Percentiles rank a stretch among this genome's conserved stretches.
Evolutionary conservation across 371 early-diverging fungal genomes (phyloP).

Genomic region (Conidiobolus incongruus): DNA sequence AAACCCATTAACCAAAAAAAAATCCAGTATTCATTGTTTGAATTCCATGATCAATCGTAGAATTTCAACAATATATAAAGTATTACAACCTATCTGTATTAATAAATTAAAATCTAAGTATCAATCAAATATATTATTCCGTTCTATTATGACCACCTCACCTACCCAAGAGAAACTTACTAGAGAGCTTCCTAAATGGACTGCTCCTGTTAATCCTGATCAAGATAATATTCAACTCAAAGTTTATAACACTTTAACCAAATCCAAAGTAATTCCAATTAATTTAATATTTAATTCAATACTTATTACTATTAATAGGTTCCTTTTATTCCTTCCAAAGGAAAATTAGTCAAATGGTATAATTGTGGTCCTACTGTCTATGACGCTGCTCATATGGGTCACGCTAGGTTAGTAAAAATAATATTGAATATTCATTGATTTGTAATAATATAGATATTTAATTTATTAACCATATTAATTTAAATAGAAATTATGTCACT

Average conservation of each 20-base stretch:
- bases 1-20: too few species aligned
- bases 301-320: constrained; percentile 21
- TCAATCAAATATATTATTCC: too few species aligned
- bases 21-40: too few species aligned
- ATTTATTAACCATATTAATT: constrained; percentile 2
- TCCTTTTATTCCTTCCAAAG: constrained; percentile 60
- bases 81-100: too few species aligned
- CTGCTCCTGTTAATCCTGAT: too few species aligned
- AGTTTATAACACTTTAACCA: constrained; percentile 57
- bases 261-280: constrained; percentile 22
- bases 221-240: constrained; percentile 32
- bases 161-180: too few species aligned
- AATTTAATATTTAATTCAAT: neutral
- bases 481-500: constrained; percentile 69
- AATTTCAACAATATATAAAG: too few species aligned
- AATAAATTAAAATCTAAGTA: too few species aligned
- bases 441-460: too few species aligned
- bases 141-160: too few species aligned
- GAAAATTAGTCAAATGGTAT: constrained; percentile 83
- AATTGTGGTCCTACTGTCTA: constrained; percentile 99
- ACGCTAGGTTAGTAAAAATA: constrained; percentile 36
- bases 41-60: too few species aligned
- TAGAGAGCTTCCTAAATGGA: too few species aligned
- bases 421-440: neutral
- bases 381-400: constrained; percentile 96